A percentile compares a stretch with the other conserved stretches of the same genome.
Evolutionary conservation across 2,329 filamentous ascomycete genomes (phyloP).

Genomic region (Phaeosphaeriaceae sp.): DNA sequence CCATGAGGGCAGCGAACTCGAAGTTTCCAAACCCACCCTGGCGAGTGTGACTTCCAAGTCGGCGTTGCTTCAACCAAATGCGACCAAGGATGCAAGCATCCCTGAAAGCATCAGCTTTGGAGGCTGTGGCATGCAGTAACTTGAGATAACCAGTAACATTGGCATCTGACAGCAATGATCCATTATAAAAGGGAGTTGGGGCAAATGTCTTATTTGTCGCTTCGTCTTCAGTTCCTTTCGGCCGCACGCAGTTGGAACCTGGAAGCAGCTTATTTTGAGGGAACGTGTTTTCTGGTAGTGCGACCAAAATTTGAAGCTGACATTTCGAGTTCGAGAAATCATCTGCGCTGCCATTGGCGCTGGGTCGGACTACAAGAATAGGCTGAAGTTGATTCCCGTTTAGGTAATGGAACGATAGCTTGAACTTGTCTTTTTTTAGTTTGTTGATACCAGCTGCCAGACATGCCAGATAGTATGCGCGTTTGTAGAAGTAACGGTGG

Average conservation of each 20-base stretch:
- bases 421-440: conserved; percentile 60
- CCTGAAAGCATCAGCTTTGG: conserved; percentile 73
- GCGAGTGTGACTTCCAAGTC: conserved; percentile 72
- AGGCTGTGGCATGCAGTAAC: conserved; percentile 72
- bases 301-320: conserved; percentile 76
- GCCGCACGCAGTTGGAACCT: conserved; percentile 72
- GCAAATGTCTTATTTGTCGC: conserved; percentile 38
- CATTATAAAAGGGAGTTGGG: conserved; percentile 87
- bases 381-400: conserved; percentile 80
- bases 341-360: conserved; percentile 36
- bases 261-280: conserved; percentile 73
- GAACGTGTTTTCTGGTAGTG: conserved; percentile 73
- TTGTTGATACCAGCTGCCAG: conserved; percentile 73
- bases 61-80: conserved; percentile 88
- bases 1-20: conserved; percentile 84
- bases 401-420: conserved; percentile 68
- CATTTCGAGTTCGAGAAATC: conserved; percentile 47
- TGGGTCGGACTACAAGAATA: conserved; percentile 60
- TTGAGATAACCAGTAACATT: conserved; percentile 77
- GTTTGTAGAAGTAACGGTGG: conserved; percentile 91
- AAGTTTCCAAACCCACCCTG: conserved; percentile 90
- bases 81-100: conserved; percentile 87
- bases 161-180: conserved; percentile 78
- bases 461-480: conserved; percentile 88
- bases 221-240: conserved; percentile 55